Evolutionary conservation across 2,329 filamentous ascomycete species (phyloP), one percentile per base, ranked within the genome.

Genomic region (Epichloe aotearoae): DNA sequence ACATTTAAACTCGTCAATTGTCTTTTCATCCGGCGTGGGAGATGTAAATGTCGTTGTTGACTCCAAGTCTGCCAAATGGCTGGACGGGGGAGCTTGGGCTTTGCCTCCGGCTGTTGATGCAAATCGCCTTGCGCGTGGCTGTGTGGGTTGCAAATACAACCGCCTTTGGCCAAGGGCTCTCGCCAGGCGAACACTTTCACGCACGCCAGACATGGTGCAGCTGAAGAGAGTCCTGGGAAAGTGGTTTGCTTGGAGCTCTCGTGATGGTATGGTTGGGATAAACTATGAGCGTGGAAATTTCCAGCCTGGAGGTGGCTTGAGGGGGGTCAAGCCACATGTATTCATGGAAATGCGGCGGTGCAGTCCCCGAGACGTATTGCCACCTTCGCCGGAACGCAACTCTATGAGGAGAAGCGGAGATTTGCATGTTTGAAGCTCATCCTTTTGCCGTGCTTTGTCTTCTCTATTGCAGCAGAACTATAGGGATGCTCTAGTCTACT

Each of bases 31-130:
- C 14, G 71, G 69, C 14, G 63, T 56, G 20, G 74, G 70, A 17
- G 68, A 64, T 37, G 59, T 58, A 57, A 79, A 69, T 34, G 74
- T 72, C 48, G 76, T 77, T 36, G 72, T 68, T 39, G 64, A 55
- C 58, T 80, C 77, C 53, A 80, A 68, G 53, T 79, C 76, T 45
- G 64, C 59, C 40, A 77, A 62, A 37, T 58, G 62, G 11, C 68
- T 59, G 33, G 54, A 51, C 23, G 50, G 46, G 46, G 37, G 39
- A 30, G 57, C 40, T 8, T 56, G 47, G 55, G 63, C 56, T 67
- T 66, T 47, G 63, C 41, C 61, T 12, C 67, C 67, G 53, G 69
- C 65, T 44, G 70, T 73, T n/a, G 75, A 77, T 52, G 69, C 69
- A 59, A 70, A 74, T 63, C 73, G 67, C 52, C 64, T 64, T 37